Percentiles rank a stretch among this genome's conserved stretches.
Conservation (phyloP, 1,284 basidiomycete genomes). For the Bjerkandera adusta region DNA sequence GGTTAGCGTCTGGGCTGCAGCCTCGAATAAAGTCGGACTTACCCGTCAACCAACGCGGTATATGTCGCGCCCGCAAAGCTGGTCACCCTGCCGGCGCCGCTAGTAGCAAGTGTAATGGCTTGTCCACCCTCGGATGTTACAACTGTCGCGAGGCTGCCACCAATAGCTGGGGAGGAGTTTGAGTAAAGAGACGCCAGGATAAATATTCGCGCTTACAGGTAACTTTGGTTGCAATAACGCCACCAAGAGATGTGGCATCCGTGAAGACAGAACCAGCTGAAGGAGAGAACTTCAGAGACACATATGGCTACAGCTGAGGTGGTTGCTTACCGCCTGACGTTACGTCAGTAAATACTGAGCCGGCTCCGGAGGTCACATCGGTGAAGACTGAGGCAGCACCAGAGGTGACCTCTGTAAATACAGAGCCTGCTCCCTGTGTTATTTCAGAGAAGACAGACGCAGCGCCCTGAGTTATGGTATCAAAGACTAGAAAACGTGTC, state of each 20-base stretch:
- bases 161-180: constrained; percentile 37
- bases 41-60: constrained; percentile 29
- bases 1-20: too few relatives aligned
- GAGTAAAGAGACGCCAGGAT: not conserved
- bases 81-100: constrained; percentile 44
- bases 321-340: constrained; percentile 18
- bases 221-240: constrained; percentile 38
- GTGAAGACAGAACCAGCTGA: constrained; percentile 18
- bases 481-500: constrained; percentile 25
- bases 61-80: constrained; percentile 50
- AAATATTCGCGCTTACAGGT: constrained; percentile 41
- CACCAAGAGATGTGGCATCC: constrained; percentile 25
- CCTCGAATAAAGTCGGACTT: too few relatives aligned
- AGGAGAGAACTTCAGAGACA: not conserved
- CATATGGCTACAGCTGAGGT: not conserved
- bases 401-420: constrained; percentile 17
- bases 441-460: constrained; percentile 23
- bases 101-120: constrained; percentile 50
- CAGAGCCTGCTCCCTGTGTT: constrained; percentile 3
- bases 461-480: constrained; percentile 28
- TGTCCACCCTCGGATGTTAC: constrained; percentile 48
- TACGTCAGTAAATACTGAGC: constrained; percentile 35
- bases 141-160: constrained; percentile 36
- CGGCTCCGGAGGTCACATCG: constrained; percentile 32
- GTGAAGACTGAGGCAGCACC: constrained; percentile 33